Evolutionary conservation across 2,329 filamentous ascomycete species (phyloP), one percentile per base, ranked within the genome.

Genomic region (Zymoseptoria pseudotritici): DNA sequence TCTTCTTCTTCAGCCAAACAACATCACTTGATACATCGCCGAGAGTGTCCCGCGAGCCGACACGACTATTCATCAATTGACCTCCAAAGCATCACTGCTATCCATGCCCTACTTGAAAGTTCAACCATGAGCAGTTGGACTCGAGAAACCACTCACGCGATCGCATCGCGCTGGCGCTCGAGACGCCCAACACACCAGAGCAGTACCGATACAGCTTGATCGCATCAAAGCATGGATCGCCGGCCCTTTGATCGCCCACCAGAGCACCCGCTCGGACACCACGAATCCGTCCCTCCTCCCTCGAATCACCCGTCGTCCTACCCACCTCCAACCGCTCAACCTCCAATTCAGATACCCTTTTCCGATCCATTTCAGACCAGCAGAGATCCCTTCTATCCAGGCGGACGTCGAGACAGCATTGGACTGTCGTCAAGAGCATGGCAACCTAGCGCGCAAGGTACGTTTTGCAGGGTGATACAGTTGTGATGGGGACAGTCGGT

Each of bases 361-460:
- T 68, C 74, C 58, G 79, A 80, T 64, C 76, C 78, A 21, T 80
- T 78, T 58, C 70, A 74, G 54, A 65, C 65, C 24, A 75, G 73
- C 59, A 75, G 76, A 71, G 78, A 80, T 65, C 76, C 78, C 10
- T 81, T 80, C 67, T 67, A 78, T 49, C 74, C 77, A 5, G 61
- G 57, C 50, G 73, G 74, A 54, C 73, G 77, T 57, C 70, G 72
- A 66, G 74, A 69, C 58, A 78, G 77, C 66, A 73, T 77, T 62
- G 76, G 75, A 51, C 61, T 65, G 17, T 62, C 61, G 22, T 66
- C 67, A 56, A 70, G 72, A 63, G 72, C 74, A 58, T 70, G 69
- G 69, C 63, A 62, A 50, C 58, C 63, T 6, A 46, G 17, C 36
- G 53, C 62, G 58, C 67, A 65, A 68, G 68, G 68, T 70, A 69